A percentile compares a stretch with the other conserved stretches of the same genome.
Conservation (phyloP, 2,329 filamentous ascomycete genomes). For the Aureobasidium sp. region DNA sequence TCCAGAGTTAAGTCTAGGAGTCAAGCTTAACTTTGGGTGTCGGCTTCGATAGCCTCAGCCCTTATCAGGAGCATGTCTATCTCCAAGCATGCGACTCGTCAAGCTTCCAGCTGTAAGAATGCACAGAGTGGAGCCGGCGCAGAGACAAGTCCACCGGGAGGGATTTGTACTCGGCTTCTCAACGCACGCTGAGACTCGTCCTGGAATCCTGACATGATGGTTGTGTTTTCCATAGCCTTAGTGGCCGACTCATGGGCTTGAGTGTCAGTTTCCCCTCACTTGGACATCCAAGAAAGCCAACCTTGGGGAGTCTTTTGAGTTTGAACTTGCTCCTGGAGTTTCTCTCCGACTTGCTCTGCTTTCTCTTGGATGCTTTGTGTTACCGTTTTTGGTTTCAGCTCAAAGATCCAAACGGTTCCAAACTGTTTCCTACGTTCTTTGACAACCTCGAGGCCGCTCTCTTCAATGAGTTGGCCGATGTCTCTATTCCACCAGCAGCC, state of each 20-base stretch:
- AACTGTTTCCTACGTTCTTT: slow-evolving; percentile 37
- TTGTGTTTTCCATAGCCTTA: neutral
- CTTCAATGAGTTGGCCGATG: slow-evolving; percentile 38
- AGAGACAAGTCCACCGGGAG: neutral
- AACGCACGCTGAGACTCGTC: neutral
- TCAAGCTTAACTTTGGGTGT: neutral
- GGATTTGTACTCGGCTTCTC: neutral
- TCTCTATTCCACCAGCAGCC: slow-evolving; percentile 48
- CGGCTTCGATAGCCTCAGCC: neutral
- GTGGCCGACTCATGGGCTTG: neutral
- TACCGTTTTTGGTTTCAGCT: slow-evolving; percentile 30
- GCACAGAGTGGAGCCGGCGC: neutral
- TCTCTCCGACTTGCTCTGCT: neutral
- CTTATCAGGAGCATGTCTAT: neutral
- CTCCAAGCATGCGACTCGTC: neutral
- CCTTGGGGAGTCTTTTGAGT: neutral
- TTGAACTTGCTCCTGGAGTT: neutral
- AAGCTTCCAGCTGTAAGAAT: neutral
- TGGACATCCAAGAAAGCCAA: slow-evolving; percentile 7
- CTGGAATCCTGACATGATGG: neutral
- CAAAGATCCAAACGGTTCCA: slow-evolving; percentile 42
- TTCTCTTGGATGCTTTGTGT: neutral
- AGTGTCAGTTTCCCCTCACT: neutral
- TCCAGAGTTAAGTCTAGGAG: neutral
- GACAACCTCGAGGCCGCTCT: slow-evolving; percentile 40